Conservation (phyloP, 495 filamentous ascomycete genomes). For the Podospora bellae-mahoneyi region DNA sequence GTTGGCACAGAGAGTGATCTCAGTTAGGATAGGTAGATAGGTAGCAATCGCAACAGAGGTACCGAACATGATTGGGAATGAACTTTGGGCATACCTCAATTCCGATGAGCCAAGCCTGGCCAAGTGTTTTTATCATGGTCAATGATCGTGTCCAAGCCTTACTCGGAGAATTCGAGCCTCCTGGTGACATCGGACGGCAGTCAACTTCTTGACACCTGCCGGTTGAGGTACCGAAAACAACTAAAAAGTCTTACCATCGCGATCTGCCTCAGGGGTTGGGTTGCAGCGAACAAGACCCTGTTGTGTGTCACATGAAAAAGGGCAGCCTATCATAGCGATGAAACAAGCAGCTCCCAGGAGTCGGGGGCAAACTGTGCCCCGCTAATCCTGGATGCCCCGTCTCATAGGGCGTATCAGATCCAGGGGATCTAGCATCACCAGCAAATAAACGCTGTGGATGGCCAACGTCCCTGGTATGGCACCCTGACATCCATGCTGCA, state of each 20-base stretch:
- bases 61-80: too few relatives aligned
- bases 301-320: background rate
- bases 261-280: background rate
- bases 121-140: background rate
- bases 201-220: background rate
- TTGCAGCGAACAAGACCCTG: background rate
- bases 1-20: too few relatives aligned
- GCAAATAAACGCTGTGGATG: background rate
- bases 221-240: background rate
- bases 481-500: background rate
- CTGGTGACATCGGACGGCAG: background rate
- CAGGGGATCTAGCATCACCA: background rate
- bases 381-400: background rate
- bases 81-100: background rate
- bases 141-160: background rate
- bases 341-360: slow-evolving; percentile 1
- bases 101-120: background rate
- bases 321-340: background rate
- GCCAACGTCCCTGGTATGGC: background rate
- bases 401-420: background rate
- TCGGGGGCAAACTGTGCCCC: background rate
- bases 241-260: background rate
- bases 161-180: background rate
- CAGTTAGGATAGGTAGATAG: too few relatives aligned
- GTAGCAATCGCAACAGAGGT: too few relatives aligned